Evolutionary conservation across 208 protist genomes (phyloP), one percentile per base, ranked within the genome.

Genomic region (Phytomonas sp.): DNA sequence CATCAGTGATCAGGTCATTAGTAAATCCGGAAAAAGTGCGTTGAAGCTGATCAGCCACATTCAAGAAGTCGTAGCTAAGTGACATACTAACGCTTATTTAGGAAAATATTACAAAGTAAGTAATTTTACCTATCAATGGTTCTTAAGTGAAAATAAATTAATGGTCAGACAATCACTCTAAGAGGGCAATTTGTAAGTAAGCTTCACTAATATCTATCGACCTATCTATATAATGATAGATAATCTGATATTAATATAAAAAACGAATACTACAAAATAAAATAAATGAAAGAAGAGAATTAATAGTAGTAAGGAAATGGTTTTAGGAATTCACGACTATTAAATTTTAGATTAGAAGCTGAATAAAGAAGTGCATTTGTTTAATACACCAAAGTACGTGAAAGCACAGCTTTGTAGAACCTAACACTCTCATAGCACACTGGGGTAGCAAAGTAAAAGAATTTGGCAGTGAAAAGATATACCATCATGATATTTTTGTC

Each of bases 111-210:
- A 74, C n/a, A 19, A 67, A 0, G 30, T 34, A 78, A 63, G 62
- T 33, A 63, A 66, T 45, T 70, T 10, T 33, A 56, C 52, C 12
- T 34, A 60, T 32, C 62, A 23, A 16, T 23, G 0, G 40, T 29
- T 34, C 16, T 42, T 29, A 66, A 23, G 74, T 29, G 63, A 40
- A 70, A 42, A 63, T n/a, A 62, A 73, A 65, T 49, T 16, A 73
- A 69, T 59, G 42, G 12, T 5, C 19, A 49, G 6, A 19, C 8
- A 26, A 65, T 65, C n/a, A 6, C 61, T 26, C 23, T 40, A 65
- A 56, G 19, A 26, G 19, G 11, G 36, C 23, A 65, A 60, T 65
- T 65, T 65, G 6, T 26, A 56, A 26, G 45, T 56, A n/a, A 0
- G 19, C 61, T 16, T 40, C 19, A 52, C 37, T 45, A n/a, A 56